Conservation (phyloP, 2,329 filamentous ascomycete species). For the Camptophora hylomeconis region DNA sequence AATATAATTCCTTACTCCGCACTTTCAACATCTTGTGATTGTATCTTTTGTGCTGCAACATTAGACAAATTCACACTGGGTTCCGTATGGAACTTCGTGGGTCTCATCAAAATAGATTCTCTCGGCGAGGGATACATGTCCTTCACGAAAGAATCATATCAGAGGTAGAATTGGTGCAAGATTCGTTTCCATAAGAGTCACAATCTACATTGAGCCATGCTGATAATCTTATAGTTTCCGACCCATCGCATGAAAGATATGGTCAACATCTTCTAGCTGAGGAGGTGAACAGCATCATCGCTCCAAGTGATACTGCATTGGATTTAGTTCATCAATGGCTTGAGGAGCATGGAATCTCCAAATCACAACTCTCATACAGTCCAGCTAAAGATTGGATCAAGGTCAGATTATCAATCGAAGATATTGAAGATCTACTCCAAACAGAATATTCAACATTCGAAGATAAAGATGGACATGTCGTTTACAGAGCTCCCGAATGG, state of each 20-base stretch:
- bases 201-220: too few relatives aligned
- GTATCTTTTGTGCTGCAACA: too few relatives aligned
- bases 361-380: conserved; percentile 20
- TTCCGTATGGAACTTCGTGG: too few relatives aligned
- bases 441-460: conserved; percentile 13
- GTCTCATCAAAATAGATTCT: too few relatives aligned
- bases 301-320: conserved; percentile 10
- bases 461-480: conserved; percentile 8
- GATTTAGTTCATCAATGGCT: conserved; percentile 13
- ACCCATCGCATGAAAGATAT: conserved; percentile 10
- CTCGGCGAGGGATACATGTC: too few relatives aligned
- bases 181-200: too few relatives aligned
- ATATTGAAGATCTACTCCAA: conserved; percentile 10
- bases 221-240: conserved; percentile 12
- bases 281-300: conserved; percentile 12
- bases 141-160: neutral
- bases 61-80: too few relatives aligned
- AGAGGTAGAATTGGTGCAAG: too few relatives aligned
- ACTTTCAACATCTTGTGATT: too few relatives aligned
- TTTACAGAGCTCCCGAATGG: conserved; percentile 12
- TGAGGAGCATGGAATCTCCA: conserved; percentile 36
- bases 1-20: too few relatives aligned
- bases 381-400: conserved; percentile 13
- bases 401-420: conserved; percentile 7
- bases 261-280: conserved; percentile 14